phyloP scores from a whole-genome alignment of 345 rosid species.

The Combretum micranthum region DNA sequence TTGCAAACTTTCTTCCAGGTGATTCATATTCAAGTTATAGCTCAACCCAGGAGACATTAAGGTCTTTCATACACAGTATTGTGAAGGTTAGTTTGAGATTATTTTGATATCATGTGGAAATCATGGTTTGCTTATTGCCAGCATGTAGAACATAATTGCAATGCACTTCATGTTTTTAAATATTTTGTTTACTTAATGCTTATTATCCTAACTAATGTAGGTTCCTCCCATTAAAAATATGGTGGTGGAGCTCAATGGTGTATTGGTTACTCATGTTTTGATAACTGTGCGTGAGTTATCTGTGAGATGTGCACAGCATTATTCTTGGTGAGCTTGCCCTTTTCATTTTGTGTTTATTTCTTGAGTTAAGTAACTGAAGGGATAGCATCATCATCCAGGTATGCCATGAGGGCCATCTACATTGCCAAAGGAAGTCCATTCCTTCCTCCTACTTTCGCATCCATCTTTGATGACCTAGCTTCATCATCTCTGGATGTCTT shows the following conservation, averaged over 20 bases:
- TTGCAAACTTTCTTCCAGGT: slow-evolving; percentile 78
- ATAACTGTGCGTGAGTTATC: slow-evolving; percentile 69
- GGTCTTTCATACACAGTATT: slow-evolving; percentile 86
- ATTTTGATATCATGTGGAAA: not conserved
- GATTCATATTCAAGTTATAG: slow-evolving; percentile 81
- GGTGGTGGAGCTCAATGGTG: slow-evolving; percentile 92
- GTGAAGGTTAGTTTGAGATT: slow-evolving; percentile 53
- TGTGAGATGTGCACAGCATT: slow-evolving; percentile 76
- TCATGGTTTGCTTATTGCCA: too few species aligned
- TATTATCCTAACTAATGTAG: slow-evolving; percentile 35
- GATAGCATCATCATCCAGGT: slow-evolving; percentile 41
- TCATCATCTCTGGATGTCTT: slow-evolving; percentile 92
- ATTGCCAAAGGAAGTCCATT: slow-evolving; percentile 89
- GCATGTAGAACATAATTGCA: too few species aligned
- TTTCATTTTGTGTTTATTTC: not conserved
- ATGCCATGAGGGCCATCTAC: slow-evolving; percentile 85
- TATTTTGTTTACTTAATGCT: slow-evolving; percentile 6
- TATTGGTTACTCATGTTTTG: slow-evolving; percentile 85
- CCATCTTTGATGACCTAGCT: slow-evolving; percentile 84
- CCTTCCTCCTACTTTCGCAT: slow-evolving; percentile 81
- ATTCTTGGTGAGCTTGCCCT: slow-evolving; percentile 62
- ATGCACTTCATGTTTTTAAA: too few species aligned
- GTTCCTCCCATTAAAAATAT: slow-evolving; percentile 74
- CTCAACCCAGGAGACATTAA: slow-evolving; percentile 81
- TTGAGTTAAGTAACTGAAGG: slow-evolving; percentile 6